Evolutionary conservation across 2,329 filamentous ascomycete species (phyloP), one percentile per base, ranked within the genome.

Genomic region (Aspergillus sp.): DNA sequence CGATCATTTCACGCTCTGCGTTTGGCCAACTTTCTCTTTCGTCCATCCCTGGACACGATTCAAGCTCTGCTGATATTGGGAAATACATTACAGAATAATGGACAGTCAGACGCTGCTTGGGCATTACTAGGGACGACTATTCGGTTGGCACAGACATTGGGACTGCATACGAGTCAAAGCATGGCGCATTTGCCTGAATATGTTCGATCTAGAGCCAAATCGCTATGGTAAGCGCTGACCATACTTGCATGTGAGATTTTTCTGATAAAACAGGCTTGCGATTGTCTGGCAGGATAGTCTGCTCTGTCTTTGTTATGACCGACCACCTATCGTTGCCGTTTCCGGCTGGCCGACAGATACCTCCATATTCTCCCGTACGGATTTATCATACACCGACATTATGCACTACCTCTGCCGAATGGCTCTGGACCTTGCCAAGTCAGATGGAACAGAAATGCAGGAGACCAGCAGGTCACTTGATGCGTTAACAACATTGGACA

Each of bases 11-110:
- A 81, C 52, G 79, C 78, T 50, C 66, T 81, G 2, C 74, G 78
- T 1, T 73, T 81, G 48, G 76, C 76, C 3, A 82, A 81, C 50
- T 81, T 81, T 55, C 63, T 81, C 1, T 80, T 78, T 2, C 73
- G 77, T 41, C 74, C 77, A 5, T 76, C 74, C 2, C 55, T 80
- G 32, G 76, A 81, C 47, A 77, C 72, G 44, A 78, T 81, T 23
- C 77, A 81, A 57, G 74, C 77, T 0, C 65, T 81, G 9, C 63
- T 81, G 2, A 75, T 82, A 4, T 71, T 81, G 2, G 76, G 77
- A 19, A 79, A 81, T 52, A 78, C 59, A 1, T 23, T 65, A 6
- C 61, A 64, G 19, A 64, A 66, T 15, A 59, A 57, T 44, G 62
- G 61, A 2, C 63, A 65, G 44, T 64, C 63, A 2, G 63, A 65